phyloP scores from a whole-genome alignment of 176 grass and related monocot species.

The Bonia amplexicaulis region DNA sequence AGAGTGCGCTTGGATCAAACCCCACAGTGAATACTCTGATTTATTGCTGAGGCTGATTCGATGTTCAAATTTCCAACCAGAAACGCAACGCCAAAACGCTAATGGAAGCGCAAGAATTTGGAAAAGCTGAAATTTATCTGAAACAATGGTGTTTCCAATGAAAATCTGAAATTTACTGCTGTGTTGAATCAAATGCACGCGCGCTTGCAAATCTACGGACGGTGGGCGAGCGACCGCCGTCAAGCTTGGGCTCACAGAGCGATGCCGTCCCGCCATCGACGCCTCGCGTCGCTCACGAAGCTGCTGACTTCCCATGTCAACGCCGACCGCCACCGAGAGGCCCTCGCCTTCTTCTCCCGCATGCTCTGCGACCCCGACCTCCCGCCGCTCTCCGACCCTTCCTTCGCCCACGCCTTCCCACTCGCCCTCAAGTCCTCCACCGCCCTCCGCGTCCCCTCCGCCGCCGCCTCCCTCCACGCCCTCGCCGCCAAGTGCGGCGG shows the following conservation, averaged over 20 bases:
- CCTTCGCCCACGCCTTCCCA: constrained; percentile 49
- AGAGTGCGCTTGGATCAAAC: no score
- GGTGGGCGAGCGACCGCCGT: not conserved
- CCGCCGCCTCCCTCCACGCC: constrained; percentile 34
- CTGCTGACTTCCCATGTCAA: constrained; percentile 43
- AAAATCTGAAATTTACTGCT: no score
- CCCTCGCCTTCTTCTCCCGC: constrained; percentile 51
- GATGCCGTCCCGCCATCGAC: constrained; percentile 34
- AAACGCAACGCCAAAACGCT: not conserved
- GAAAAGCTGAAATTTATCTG: not conserved
- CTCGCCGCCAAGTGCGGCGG: constrained; percentile 37
- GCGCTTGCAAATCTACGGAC: not conserved
- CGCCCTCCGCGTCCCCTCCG: constrained; percentile 29
- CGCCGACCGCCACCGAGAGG: constrained; percentile 46
- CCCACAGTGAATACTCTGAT: no score
- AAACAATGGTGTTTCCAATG: no score
- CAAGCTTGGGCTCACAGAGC: not conserved
- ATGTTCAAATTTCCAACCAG: no score
- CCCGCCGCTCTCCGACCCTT: constrained; percentile 48
- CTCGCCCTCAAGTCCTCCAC: constrained; percentile 64
- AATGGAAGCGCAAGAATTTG: not conserved
- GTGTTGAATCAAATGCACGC: no score
- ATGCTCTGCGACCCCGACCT: constrained; percentile 47
- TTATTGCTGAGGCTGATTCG: no score
- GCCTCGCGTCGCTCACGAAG: constrained; percentile 50